Base-by-base conservation (phyloP, 805 yeast species). In the Starmerella stigmatis region DNA sequence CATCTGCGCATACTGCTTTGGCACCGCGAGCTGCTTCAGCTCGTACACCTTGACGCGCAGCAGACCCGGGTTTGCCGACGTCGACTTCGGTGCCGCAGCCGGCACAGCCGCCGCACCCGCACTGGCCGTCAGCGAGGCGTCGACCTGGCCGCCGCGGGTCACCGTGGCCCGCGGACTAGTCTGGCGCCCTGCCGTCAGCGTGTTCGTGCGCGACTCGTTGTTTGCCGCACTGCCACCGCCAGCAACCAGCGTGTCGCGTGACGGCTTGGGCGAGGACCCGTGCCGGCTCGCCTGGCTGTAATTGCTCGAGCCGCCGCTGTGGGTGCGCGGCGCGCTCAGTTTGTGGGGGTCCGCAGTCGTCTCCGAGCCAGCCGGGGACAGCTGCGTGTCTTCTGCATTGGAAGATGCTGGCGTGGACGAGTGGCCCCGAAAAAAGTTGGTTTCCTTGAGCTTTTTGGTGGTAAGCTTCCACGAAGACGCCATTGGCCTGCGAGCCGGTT, bases 31-130 rank as follows among this genome's bases (percentile, higher is more conserved):
- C 35, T 47, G 49, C 27, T 41, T 32, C 34, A 54, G 42, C 31
- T 56, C 59, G 47, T 50, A 83, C 79, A 35, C 75, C 66, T 39
- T 75, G 65, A 36, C 76, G 67, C 34, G 73, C 67, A 13, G 80
- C 71, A 33, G 85, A 9, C 50, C 46, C 25, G 57, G 59, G 47
- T 52, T 52, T 8, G 41, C 40, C 19, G 44, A 37, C 11, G 31
- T 15, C 22, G 48, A 31, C 17, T 29, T 38, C 15, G 40, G 38
- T 11, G 38, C 38, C 27, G 27, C 26, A 13, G 38, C 38, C 5
- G 27, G 13, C 11, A 12, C 16, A 10, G 36, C 13, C n/a, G 36
- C 19, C 15, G 26, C 26, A 5, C 25, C 36, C 25, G 9, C 21
- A 19, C 13, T 33, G 15, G 23, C 13, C 15, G 36, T 5, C 36